Conservation (phyloP, 495 filamentous ascomycete genomes). For the Barbatosphaeria neglecta region DNA sequence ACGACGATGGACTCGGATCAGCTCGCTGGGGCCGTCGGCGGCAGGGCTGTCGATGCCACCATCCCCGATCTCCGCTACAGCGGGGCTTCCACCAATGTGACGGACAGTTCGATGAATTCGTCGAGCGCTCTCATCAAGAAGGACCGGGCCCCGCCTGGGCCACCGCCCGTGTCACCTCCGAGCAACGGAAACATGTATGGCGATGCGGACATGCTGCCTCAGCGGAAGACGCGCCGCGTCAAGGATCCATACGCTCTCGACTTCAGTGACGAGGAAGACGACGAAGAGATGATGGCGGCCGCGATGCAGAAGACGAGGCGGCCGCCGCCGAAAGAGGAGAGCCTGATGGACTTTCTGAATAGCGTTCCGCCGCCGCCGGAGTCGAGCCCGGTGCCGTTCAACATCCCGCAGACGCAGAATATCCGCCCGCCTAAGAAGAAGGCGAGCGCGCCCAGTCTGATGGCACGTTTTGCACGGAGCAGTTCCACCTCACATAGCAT, state of each 20-base stretch:
- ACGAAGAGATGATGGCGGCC: conserved; percentile 33
- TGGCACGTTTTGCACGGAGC: conserved; percentile 44
- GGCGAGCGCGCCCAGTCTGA: conserved; percentile 47
- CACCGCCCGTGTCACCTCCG: conserved; percentile 7
- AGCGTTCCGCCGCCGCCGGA: conserved; percentile 64
- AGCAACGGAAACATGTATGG: conserved; percentile 15
- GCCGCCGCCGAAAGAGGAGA: conserved; percentile 47
- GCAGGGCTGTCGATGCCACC: conserved; percentile 37
- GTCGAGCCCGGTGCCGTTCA: conserved; percentile 29
- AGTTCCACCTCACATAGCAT: conserved; percentile 5
- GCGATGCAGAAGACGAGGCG: conserved; percentile 17
- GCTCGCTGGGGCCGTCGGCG: conserved; percentile 40
- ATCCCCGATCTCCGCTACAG: conserved; percentile 30
- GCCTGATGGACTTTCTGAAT: conserved; percentile 78
- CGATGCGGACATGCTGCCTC: conserved; percentile 40
- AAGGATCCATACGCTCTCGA: conserved; percentile 91
- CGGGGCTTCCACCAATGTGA: conserved; percentile 32
- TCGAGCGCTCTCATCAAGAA: conserved; percentile 35
- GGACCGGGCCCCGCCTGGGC: conserved; percentile 9
- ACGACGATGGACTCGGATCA: conserved; percentile 79
- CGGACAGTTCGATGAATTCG: conserved; percentile 42
- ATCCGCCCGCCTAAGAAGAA: conserved; percentile 41
- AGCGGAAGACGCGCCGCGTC: conserved; percentile 62
- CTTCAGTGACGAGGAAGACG: conserved; percentile 66
- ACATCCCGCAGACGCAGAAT: conserved; percentile 13